Evolutionary conservation across 495 filamentous ascomycete genomes (phyloP).

Genomic region (Lasiosphaeris hirsuta): DNA sequence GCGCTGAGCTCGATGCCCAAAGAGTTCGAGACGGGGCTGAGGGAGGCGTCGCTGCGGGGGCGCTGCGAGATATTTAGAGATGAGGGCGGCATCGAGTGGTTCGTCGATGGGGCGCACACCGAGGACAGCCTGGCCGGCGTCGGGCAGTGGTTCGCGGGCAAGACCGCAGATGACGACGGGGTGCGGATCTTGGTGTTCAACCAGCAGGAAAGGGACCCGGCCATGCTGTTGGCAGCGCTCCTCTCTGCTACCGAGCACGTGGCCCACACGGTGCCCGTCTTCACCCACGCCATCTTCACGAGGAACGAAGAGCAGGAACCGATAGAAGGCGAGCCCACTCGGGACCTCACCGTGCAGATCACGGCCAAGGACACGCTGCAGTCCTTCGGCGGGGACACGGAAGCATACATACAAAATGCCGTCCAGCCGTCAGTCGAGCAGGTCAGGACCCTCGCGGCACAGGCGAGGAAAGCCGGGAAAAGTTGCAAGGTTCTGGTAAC

Average conservation of each 20-base stretch:
- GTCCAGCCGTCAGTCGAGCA: constrained; percentile 30
- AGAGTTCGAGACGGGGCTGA: constrained; percentile 64
- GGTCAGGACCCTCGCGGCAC: constrained; percentile 16
- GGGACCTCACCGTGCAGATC: constrained; percentile 36
- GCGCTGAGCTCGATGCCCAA: constrained; percentile 22
- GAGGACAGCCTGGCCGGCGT: constrained; percentile 71
- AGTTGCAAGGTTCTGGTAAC: constrained; percentile 56
- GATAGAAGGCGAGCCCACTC: constrained; percentile 15
- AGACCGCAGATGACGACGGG: constrained; percentile 23
- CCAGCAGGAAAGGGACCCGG: constrained; percentile 79
- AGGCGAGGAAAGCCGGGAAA: constrained; percentile 15
- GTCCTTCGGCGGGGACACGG: not conserved
- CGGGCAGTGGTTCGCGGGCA: constrained; percentile 67
- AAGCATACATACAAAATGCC: constrained; percentile 26
- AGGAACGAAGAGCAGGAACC: constrained; percentile 36
- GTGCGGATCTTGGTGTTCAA: constrained; percentile 76
- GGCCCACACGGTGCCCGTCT: constrained; percentile 9
- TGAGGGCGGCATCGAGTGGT: constrained; percentile 59
- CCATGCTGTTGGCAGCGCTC: constrained; percentile 54
- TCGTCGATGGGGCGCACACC: constrained; percentile 89
- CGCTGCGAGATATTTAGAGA: constrained; percentile 69
- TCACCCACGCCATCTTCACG: constrained; percentile 40
- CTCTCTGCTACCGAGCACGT: constrained; percentile 20
- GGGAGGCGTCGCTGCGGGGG: constrained; percentile 62
- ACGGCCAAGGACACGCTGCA: constrained; percentile 28